These are phyloP conservation scores for Solanum verrucosum DNA, from an alignment of 257 asterid genomes.

Conservation along the genomic window DNA sequence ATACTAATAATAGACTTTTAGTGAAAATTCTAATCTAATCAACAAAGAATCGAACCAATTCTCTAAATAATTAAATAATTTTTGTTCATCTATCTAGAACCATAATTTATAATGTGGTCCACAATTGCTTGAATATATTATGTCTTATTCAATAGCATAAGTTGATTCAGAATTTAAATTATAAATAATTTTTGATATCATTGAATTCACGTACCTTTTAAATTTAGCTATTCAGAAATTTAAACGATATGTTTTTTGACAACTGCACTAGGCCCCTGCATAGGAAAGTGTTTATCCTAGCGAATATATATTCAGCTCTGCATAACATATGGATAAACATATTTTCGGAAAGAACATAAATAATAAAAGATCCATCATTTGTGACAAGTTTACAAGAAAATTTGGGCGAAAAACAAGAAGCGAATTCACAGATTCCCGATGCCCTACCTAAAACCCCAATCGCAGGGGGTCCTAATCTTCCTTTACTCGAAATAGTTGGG, in stretches of 20 bases:
- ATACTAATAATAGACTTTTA: not conserved
- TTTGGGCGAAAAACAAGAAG: too few species aligned
- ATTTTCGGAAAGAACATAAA: too few species aligned
- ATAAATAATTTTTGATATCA: not conserved
- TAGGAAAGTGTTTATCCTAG: not conserved
- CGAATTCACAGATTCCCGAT: not conserved
- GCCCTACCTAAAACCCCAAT: not conserved
- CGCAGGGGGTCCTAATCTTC: not conserved
- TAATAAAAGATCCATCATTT: too few species aligned
- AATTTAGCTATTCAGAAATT: not conserved
- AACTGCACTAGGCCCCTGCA: not conserved
- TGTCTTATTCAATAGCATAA: not conserved
- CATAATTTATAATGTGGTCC: not conserved
- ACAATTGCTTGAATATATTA: not conserved
- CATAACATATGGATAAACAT: too few species aligned
- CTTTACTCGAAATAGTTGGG: not conserved
- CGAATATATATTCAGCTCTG: too few species aligned
- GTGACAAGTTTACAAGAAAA: too few species aligned
- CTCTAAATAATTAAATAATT: not conserved
- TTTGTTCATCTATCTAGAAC: not conserved
- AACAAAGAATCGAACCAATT: conserved; percentile 28
- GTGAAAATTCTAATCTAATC: not conserved
- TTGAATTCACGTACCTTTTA: too few species aligned
- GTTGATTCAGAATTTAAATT: not conserved
- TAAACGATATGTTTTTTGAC: too few species aligned